These are phyloP conservation scores for Plasmodium sp. DNA, from an alignment of 169 alveolate species.

Conservation along the genomic window DNA sequence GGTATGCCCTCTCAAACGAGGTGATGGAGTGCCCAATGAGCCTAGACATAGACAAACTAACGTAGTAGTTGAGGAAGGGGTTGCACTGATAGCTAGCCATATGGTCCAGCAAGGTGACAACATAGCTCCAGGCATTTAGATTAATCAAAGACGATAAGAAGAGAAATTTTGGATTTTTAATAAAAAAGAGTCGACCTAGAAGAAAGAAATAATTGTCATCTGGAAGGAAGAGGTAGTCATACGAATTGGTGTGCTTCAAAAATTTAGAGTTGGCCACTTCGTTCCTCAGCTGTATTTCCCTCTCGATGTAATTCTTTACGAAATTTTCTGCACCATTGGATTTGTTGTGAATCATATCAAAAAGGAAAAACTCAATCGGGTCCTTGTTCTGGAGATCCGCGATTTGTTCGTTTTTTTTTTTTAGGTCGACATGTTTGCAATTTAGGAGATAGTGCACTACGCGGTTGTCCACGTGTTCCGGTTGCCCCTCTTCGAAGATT, in stretches of 20 bases:
- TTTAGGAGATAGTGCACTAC: constrained; percentile 6
- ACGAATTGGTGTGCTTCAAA: not conserved
- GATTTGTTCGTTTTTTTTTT: constrained; percentile 37
- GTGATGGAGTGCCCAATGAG: not conserved
- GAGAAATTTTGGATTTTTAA: constrained; percentile 21
- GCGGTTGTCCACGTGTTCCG: not conserved
- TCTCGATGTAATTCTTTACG: constrained; percentile 25
- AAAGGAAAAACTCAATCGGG: constrained; percentile 6
- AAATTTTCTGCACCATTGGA: constrained; percentile 13
- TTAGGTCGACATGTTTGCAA: constrained; percentile 18
- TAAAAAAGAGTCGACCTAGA: constrained; percentile 28
- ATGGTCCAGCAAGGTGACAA: not conserved
- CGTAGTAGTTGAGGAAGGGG: constrained; percentile 44
- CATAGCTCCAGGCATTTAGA: constrained; percentile 48
- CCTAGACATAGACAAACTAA: not conserved
- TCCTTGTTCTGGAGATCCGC: constrained; percentile 12
- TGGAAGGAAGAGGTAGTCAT: constrained; percentile 19
- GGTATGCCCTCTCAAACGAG: not conserved
- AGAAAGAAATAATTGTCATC: constrained; percentile 13
- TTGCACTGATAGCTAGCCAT: constrained; percentile 30
- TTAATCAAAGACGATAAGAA: constrained; percentile 27
- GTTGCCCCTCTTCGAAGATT: constrained; percentile 13
- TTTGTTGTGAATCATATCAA: constrained; percentile 16
- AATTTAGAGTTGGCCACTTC: constrained; percentile 16
- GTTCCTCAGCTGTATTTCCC: constrained; percentile 33